Conservation (phyloP, 2,329 filamentous ascomycete genomes). For the Pseudocercospora crystallina region DNA sequence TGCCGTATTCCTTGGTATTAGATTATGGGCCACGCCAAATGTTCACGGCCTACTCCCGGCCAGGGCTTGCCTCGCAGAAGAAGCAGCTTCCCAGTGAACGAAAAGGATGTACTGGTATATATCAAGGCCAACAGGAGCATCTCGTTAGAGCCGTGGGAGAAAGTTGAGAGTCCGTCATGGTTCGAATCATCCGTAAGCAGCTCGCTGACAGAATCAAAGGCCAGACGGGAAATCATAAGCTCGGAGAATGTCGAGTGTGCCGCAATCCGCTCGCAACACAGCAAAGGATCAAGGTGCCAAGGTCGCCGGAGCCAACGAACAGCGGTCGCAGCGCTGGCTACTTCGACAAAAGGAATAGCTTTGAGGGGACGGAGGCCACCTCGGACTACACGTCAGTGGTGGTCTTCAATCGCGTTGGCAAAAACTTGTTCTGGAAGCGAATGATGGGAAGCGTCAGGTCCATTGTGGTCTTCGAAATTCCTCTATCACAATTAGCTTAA, state of each 20-base stretch:
- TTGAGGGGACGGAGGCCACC: not conserved
- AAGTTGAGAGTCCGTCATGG: not conserved
- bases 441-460: not conserved
- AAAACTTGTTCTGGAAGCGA: slow-evolving; percentile 3
- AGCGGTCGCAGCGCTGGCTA: not conserved
- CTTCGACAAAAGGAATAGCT: not conserved
- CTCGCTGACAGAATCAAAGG: not conserved
- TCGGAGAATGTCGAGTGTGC: not conserved
- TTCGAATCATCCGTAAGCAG: not conserved
- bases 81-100: not conserved
- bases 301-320: not conserved
- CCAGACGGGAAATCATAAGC: not conserved
- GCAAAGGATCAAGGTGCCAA: slow-evolving; percentile 1
- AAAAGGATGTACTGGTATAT: not conserved
- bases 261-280: slow-evolving; percentile 1
- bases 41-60: too few relatives aligned
- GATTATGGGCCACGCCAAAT: too few relatives aligned
- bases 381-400: slow-evolving; percentile 1
- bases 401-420: slow-evolving; percentile 1
- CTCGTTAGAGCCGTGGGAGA: not conserved
- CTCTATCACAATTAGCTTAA: not conserved
- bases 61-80: too few relatives aligned
- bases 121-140: not conserved
- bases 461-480: not conserved
- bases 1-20: too few relatives aligned